A percentile compares a stretch with the other conserved stretches of the same genome.
Evolutionary conservation across 768 basidiomycete genomes (phyloP).

Genomic region (Filobasidium floriforme): DNA sequence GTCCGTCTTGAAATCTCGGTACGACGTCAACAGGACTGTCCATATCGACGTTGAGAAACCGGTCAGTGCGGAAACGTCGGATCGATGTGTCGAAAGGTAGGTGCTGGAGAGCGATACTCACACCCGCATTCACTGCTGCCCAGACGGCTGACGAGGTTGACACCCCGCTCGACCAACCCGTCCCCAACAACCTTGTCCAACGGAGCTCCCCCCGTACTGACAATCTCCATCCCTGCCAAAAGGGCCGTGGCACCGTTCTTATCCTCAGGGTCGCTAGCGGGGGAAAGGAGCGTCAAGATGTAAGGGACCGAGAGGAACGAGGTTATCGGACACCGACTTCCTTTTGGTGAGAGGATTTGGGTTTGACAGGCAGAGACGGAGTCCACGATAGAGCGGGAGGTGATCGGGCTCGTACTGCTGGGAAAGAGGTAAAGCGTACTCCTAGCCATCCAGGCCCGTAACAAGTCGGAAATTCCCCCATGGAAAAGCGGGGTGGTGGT

Average conservation of each 20-base stretch:
- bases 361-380: constrained; percentile 43
- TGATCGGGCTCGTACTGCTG: constrained; percentile 50
- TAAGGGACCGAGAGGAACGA: constrained; percentile 44
- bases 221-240: constrained; percentile 49
- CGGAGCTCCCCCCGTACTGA: constrained; percentile 53
- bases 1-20: constrained; percentile 51
- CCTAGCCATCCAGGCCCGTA: constrained; percentile 49
- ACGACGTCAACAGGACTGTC: constrained; percentile 48
- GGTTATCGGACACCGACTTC: constrained; percentile 4
- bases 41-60: too few relatives aligned
- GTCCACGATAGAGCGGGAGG: constrained; percentile 48
- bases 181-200: constrained; percentile 53
- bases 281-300: constrained; percentile 48
- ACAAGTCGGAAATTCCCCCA: constrained; percentile 47
- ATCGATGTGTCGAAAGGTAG: too few relatives aligned
- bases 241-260: constrained; percentile 43
- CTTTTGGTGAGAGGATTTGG: neutral
- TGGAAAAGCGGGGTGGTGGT: constrained; percentile 52
- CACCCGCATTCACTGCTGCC: constrained; percentile 47
- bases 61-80: too few relatives aligned
- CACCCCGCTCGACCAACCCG: constrained; percentile 49
- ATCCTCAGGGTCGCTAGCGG: constrained; percentile 45
- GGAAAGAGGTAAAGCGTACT: constrained; percentile 50
- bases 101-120: constrained; percentile 28
- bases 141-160: constrained; percentile 46